Evolutionary conservation across 1,139 yeast species (phyloP).

Genomic region (Saccharomyces hybrid): DNA sequence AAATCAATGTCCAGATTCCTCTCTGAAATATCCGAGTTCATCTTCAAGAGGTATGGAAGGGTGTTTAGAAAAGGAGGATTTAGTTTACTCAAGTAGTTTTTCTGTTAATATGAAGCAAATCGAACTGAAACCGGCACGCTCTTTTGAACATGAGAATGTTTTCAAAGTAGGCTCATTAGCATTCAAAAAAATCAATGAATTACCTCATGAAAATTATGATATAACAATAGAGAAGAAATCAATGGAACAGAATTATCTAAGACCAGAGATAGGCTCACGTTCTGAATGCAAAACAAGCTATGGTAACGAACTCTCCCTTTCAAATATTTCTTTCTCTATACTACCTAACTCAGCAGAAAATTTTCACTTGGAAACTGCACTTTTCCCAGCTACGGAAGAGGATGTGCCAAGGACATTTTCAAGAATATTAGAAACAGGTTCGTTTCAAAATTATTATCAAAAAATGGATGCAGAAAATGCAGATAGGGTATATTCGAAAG

Average conservation of each 20-base stretch:
- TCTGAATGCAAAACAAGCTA: background rate
- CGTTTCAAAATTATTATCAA: background rate
- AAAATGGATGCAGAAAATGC: slow-evolving; percentile 1
- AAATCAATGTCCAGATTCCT: slow-evolving; percentile 1
- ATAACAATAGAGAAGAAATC: slow-evolving; percentile 2
- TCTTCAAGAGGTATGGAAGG: background rate
- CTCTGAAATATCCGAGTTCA: slow-evolving; percentile 2
- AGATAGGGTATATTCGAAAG: background rate
- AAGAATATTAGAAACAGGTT: slow-evolving; percentile 8
- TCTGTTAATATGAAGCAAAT: slow-evolving; percentile 22
- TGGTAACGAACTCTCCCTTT: background rate
- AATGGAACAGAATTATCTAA: background rate
- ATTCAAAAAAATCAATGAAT: slow-evolving; percentile 7
- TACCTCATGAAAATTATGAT: slow-evolving; percentile 2
- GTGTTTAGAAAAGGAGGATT: slow-evolving; percentile 1
- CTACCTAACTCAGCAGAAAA: slow-evolving; percentile 1
- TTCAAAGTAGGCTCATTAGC: slow-evolving; percentile 11
- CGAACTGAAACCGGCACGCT: slow-evolving; percentile 12
- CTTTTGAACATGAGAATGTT: slow-evolving; percentile 7
- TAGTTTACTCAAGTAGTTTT: slow-evolving; percentile 6
- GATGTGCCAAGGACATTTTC: slow-evolving; percentile 11
- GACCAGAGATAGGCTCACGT: background rate
- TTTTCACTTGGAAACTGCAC: slow-evolving; percentile 1
- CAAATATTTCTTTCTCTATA: slow-evolving; percentile 5
- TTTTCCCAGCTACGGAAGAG: slow-evolving; percentile 4